A percentile compares a stretch with the other conserved stretches of the same genome.
These are phyloP conservation scores for Infundibulicybe gibba DNA, from an alignment of 768 basidiomycete species.

Conservation along the genomic window DNA sequence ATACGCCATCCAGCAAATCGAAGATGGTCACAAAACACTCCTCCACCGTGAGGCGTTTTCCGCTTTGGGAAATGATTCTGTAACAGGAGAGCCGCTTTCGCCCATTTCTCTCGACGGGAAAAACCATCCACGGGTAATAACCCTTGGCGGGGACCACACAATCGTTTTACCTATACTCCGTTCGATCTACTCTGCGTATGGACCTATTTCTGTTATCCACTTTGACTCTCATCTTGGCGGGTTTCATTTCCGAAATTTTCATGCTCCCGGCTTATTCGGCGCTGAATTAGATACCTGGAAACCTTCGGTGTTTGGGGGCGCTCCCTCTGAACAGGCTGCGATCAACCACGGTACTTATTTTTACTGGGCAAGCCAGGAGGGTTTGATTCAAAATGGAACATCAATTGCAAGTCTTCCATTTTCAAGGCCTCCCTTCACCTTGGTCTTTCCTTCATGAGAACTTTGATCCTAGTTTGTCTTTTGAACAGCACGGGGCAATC, in stretches of 20 bases:
- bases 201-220: slow-evolving; percentile 79
- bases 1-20: slow-evolving; percentile 70
- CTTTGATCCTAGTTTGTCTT: slow-evolving; percentile 74
- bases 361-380: slow-evolving; percentile 84
- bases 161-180: slow-evolving; percentile 63
- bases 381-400: slow-evolving; percentile 71
- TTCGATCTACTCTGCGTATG: slow-evolving; percentile 74
- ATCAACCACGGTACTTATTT: slow-evolving; percentile 92
- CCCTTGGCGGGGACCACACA: slow-evolving; percentile 87
- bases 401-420: slow-evolving; percentile 75
- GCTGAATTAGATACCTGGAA: slow-evolving; percentile 63
- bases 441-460: slow-evolving; percentile 20
- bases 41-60: slow-evolving; percentile 63
- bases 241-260: slow-evolving; percentile 5
- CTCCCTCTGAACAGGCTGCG: slow-evolving; percentile 66
- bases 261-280: not conserved
- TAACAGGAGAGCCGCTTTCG: slow-evolving; percentile 51
- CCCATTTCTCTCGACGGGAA: slow-evolving; percentile 68
- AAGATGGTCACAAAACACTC: slow-evolving; percentile 65
- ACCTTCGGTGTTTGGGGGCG: slow-evolving; percentile 70
- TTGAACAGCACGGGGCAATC: slow-evolving; percentile 78
- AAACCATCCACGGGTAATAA: slow-evolving; percentile 75
- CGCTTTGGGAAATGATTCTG: slow-evolving; percentile 57
- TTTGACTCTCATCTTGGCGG: slow-evolving; percentile 75
- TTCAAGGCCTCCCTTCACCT: slow-evolving; percentile 10